These are phyloP conservation scores for Alternaria consortialis DNA, from an alignment of 2,329 filamentous ascomycete species.

Conservation along the genomic window DNA sequence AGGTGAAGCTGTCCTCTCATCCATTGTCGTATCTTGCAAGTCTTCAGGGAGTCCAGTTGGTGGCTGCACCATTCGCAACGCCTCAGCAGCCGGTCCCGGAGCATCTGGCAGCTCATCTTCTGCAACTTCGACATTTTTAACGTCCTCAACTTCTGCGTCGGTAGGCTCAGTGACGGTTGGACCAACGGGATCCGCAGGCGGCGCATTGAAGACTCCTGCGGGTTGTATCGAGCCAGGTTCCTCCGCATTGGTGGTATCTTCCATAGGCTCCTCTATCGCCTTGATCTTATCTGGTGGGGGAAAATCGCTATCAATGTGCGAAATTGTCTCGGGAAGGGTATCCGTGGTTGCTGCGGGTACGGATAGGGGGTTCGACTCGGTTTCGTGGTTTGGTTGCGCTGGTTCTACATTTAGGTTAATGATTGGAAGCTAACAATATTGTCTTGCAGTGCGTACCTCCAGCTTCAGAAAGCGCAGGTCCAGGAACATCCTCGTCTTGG, in stretches of 20 bases:
- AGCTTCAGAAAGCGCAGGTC: conserved; percentile 31
- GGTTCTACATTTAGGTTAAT: conserved; percentile 24
- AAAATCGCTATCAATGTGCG: conserved; percentile 33
- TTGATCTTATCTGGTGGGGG: conserved; percentile 24
- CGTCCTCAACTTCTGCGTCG: conserved; percentile 20
- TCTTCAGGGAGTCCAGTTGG: conserved; percentile 8
- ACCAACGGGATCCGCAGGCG: conserved; percentile 28
- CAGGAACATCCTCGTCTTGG: conserved; percentile 11
- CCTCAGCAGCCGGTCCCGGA: conserved; percentile 36
- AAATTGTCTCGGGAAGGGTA: conserved; percentile 27
- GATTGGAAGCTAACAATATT: background rate
- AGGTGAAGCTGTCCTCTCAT: conserved; percentile 31
- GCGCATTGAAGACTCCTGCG: conserved; percentile 21
- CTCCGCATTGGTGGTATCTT: conserved; percentile 26
- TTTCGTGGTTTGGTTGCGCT: conserved; percentile 6
- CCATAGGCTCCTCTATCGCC: conserved; percentile 23
- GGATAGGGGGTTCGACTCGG: conserved; percentile 12
- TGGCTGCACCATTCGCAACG: conserved; percentile 23
- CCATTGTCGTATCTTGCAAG: conserved; percentile 7
- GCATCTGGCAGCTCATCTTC: conserved; percentile 28
- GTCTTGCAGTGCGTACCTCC: conserved; percentile 27
- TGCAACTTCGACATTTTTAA: conserved; percentile 9
- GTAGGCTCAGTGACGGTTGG: conserved; percentile 28
- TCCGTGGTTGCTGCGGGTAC: conserved; percentile 29
- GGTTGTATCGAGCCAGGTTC: conserved; percentile 30